Evolutionary conservation across 2,329 filamentous ascomycete genomes (phyloP).

Genomic region (Lasiodiplodia hormozganensis): DNA sequence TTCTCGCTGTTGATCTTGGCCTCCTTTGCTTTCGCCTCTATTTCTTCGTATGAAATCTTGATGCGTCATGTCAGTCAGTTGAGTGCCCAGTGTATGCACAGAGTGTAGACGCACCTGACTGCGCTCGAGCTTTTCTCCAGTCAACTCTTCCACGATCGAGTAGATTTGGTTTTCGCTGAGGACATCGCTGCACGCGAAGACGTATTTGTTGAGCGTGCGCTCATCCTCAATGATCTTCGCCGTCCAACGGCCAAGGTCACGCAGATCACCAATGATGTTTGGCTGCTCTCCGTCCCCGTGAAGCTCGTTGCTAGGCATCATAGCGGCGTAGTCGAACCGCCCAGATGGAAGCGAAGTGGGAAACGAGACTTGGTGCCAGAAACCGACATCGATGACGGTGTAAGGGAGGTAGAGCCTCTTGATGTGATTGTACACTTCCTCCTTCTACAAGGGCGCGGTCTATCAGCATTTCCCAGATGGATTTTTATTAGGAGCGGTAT

Average conservation of each 20-base stretch:
- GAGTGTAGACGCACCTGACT: not conserved
- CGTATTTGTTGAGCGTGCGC: constrained; percentile 60
- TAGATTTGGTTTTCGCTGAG: constrained; percentile 56
- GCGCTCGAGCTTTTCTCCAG: constrained; percentile 51
- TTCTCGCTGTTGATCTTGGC: not conserved
- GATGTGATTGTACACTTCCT: constrained; percentile 11
- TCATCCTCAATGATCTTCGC: constrained; percentile 60
- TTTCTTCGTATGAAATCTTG: not conserved
- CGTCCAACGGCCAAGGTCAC: constrained; percentile 62
- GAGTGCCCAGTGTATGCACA: too few relatives aligned
- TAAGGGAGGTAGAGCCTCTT: constrained; percentile 63
- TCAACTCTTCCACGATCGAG: constrained; percentile 54
- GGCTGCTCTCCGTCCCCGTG: constrained; percentile 47
- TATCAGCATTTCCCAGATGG: not conserved
- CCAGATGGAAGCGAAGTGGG: constrained; percentile 54
- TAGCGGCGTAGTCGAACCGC: constrained; percentile 43
- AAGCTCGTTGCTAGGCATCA: not conserved
- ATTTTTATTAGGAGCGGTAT: not conserved
- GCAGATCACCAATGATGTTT: constrained; percentile 55
- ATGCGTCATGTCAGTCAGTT: not conserved
- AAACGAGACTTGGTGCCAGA: constrained; percentile 61
- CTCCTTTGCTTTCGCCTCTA: not conserved
- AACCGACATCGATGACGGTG: constrained; percentile 66
- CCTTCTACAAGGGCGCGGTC: not conserved
- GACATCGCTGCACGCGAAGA: constrained; percentile 58